Base-by-base conservation (phyloP, 2,329 filamentous ascomycete species). In the Conoideocrella luteorostrata region DNA sequence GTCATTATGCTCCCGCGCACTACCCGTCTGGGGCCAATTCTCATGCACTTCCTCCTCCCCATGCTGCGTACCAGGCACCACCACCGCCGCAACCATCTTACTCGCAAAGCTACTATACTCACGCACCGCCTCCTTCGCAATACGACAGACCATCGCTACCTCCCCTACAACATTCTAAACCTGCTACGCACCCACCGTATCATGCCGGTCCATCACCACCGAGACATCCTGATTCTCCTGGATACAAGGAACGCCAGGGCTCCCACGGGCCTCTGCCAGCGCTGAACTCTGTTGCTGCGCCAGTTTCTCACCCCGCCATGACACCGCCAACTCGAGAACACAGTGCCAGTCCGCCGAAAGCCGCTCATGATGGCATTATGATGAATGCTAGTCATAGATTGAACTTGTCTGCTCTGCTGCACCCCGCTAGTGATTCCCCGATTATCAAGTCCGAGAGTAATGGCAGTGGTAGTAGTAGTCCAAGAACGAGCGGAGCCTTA, bases 341-440 rank as follows among this genome's bases (percentile, higher is more conserved):
- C 39, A 76, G 73, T n/a, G 62, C 65, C 10, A 76, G 71, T 30
- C 74, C 74, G 4, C 69, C 71, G 1, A 64, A 68, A 37, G 65
- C 61, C 44, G 63, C 63, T 5, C 62, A 69, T 44, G 57, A 64
- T 4, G 63, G 69, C 18, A 48, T 53, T 15, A 51, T 51, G 30
- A 28, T 48, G 9, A 50, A 45, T 23, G 47, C 46, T 30, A 47
- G 49, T 12, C 53, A 67, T 57, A 73, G 65, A 60, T 66, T 71
- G 4, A 74, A 68, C 53, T 53, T 77, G 5, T 71, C 72, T 7
- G 67, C 68, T 13, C 62, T 77, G 7, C 61, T 75, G n/a, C 74
- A 79, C 54, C 69, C 76, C 3, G 69, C 69, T 2, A 71, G 70
- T 39, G 72, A 71, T 57, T 66, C 68, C 26, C 67, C 59, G 47